Percentiles rank a stretch among this genome's conserved stretches.
phyloP scores from a whole-genome alignment of 2,329 filamentous ascomycete species.

The Colletotrichum sp. region DNA sequence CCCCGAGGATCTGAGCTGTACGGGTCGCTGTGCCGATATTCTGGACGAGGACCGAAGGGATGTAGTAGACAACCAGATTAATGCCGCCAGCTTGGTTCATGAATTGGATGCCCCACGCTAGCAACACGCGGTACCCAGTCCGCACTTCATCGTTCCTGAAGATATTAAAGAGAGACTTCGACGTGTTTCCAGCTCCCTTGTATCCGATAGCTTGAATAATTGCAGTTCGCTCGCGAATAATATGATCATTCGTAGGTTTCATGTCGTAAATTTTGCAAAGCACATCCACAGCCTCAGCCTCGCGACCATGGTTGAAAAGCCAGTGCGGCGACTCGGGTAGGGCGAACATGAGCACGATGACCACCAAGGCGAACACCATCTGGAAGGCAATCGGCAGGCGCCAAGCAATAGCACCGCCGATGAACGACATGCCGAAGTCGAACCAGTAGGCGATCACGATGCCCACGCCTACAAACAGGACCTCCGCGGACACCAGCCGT shows the following conservation, averaged over 20 bases:
- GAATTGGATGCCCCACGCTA: not conserved
- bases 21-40: not conserved
- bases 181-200: not conserved
- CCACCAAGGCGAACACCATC: not conserved
- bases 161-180: not conserved
- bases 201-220: not conserved
- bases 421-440: constrained; percentile 39
- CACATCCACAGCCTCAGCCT: not conserved
- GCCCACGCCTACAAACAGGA: constrained; percentile 44
- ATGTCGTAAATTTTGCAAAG: not conserved
- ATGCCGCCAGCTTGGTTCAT: not conserved
- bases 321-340: not conserved
- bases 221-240: not conserved
- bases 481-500: constrained; percentile 30
- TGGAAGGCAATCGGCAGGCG: constrained; percentile 19
- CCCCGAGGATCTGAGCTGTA: not conserved
- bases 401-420: constrained; percentile 28
- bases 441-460: constrained; percentile 42
- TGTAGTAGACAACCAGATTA: not conserved
- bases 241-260: not conserved
- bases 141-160: not conserved
- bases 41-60: not conserved
- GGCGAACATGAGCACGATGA: not conserved
- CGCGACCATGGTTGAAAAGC: not conserved
- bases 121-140: not conserved